Base-by-base conservation (phyloP, 1,284 basidiomycete genomes). In the Mycosarcoma maydis region DNA sequence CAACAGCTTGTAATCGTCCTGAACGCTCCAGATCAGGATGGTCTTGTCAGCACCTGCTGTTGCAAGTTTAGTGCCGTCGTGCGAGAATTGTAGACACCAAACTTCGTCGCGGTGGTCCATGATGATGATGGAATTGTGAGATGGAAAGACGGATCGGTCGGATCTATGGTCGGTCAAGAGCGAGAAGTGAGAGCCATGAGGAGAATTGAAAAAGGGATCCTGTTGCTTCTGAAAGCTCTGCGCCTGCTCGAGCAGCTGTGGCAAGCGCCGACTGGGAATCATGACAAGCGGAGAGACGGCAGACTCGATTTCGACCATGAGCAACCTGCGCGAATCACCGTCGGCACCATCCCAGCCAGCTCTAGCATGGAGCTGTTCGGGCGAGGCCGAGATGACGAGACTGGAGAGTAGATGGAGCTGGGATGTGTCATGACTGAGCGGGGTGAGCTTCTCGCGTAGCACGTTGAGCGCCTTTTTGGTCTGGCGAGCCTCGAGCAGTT, bases 51-150 rank as follows among this genome's bases (percentile, higher is more conserved):
- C 91, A 58, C 94, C 91, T 30, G 90, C 91, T 65, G 90, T 94
- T 14, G 94, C 96, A 32, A 98, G 85, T 75, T 87, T 89, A 42
- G 84, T 83, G 4, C 96, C 95, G 79, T 90, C 89, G 75, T 93
- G 91, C 81, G 93, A 96, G 92, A 94, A 98, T 79, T 90, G 90
- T 61, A 98, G 84, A 76, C 91, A 89, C 94, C 95, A 98, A 13
- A 98, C 93, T 82, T 98, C 93, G 78, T 97, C 92, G 13, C 85
- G 86, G 82, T 98, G 95, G 27, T 90, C 91, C 36, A 89, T 86
- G 42, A 98, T 84, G 36, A 94, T 89, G 17, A 43, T 55, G n/a
- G 57, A 61, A 0, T 69, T 65, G 22, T 90, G 89, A 2, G 92
- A 92, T 11, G 95, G 95, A 84, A 98, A 98, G 34, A 87, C 86